phyloP scores from a whole-genome alignment of 495 filamentous ascomycete species.

The Lasiosphaeria miniovina region DNA sequence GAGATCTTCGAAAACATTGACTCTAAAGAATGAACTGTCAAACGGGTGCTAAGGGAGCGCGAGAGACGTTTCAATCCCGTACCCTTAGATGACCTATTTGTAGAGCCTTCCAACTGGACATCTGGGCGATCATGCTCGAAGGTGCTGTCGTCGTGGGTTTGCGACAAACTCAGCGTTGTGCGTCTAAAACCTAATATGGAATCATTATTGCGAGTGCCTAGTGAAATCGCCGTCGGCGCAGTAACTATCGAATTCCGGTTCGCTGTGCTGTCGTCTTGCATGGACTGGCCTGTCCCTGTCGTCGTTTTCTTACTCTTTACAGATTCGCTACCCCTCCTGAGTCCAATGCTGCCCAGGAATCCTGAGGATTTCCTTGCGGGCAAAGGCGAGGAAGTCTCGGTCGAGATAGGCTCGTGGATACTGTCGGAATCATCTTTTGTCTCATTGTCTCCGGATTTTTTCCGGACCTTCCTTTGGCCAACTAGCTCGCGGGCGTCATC shows the following conservation, averaged over 20 bases:
- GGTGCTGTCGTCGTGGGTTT: too few relatives aligned
- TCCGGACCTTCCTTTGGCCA: slow-evolving; percentile 40
- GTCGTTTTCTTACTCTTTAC: slow-evolving; percentile 24
- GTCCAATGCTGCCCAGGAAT: slow-evolving; percentile 30
- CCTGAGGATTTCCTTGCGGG: slow-evolving; percentile 32
- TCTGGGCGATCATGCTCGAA: too few relatives aligned
- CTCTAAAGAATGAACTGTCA: slow-evolving; percentile 22
- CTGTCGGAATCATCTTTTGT: slow-evolving; percentile 28
- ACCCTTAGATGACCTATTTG: not conserved
- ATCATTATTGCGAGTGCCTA: not conserved
- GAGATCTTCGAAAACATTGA: slow-evolving; percentile 38
- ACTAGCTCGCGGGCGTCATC: slow-evolving; percentile 45
- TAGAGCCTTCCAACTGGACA: too few relatives aligned
- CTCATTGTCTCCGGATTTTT: slow-evolving; percentile 32
- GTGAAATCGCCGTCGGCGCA: not conserved
- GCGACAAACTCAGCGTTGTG: too few relatives aligned
- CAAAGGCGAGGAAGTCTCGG: slow-evolving; percentile 30
- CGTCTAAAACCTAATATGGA: not conserved
- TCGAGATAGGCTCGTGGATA: slow-evolving; percentile 32
- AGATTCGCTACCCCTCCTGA: slow-evolving; percentile 19
- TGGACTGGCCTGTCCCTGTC: slow-evolving; percentile 6
- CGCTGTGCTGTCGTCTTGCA: not conserved
- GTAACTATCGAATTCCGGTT: not conserved
- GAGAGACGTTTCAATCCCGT: not conserved
- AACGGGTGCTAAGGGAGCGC: not conserved